Conservation (phyloP, 805 yeast species). For the Metschnikowia rubicola region DNA sequence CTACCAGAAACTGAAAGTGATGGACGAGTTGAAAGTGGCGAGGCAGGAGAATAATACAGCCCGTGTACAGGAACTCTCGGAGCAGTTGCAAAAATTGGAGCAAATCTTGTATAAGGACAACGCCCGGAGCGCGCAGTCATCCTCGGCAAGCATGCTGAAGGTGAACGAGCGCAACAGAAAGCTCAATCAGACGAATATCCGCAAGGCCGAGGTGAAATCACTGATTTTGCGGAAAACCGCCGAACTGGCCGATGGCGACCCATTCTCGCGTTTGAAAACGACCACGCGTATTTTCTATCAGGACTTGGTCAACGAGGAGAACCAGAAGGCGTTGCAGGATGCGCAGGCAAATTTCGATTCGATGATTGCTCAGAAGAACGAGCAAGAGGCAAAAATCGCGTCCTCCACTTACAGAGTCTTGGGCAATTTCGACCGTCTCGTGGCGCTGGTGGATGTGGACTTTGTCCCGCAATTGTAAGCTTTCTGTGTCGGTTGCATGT, state of each 20-base stretch:
- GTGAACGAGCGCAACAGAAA: constrained; percentile 85
- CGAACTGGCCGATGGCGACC: constrained; percentile 57
- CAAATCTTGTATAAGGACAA: constrained; percentile 39
- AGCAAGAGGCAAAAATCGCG: constrained; percentile 44
- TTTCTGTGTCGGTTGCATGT: too few relatives aligned
- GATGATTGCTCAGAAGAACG: constrained; percentile 38
- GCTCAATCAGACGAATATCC: constrained; percentile 69
- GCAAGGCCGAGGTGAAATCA: constrained; percentile 73
- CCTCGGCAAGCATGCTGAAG: constrained; percentile 51
- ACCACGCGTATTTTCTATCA: constrained; percentile 79
- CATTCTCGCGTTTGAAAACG: constrained; percentile 87
- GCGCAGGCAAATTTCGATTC: constrained; percentile 46
- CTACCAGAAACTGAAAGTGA: constrained; percentile 63
- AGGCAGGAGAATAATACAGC: constrained; percentile 48
- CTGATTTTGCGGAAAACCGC: constrained; percentile 48
- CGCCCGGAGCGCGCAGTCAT: constrained; percentile 32
- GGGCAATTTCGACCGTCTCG: constrained; percentile 54
- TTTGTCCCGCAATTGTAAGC: constrained; percentile 20
- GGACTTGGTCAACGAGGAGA: constrained; percentile 52
- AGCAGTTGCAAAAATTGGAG: constrained; percentile 44
- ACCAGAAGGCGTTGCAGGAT: constrained; percentile 55
- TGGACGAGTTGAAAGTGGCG: constrained; percentile 76
- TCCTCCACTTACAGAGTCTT: constrained; percentile 53
- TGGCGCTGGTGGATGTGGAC: constrained; percentile 42
- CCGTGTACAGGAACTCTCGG: constrained; percentile 26